Percentiles rank a stretch among this genome's conserved stretches.
Evolutionary conservation across 164 flowering plant genomes (phyloP).

Genomic region (Echeveria elegans): DNA sequence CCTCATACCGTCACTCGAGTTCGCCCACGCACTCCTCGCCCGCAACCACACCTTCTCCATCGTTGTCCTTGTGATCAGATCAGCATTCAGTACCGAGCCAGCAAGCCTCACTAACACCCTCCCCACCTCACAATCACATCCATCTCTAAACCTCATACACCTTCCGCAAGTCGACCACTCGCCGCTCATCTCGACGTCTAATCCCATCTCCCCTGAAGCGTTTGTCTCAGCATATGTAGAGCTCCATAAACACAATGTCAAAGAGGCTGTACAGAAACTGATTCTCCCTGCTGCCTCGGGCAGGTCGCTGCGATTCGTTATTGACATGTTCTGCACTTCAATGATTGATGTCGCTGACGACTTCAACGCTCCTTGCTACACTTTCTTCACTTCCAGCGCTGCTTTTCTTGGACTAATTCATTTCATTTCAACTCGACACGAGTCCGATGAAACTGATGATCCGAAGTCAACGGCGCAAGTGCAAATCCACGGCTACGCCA

Average conservation of each 20-base stretch:
- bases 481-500: slow-evolving; percentile 6
- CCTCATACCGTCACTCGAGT: slow-evolving; percentile 17
- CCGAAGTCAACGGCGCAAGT: slow-evolving; percentile 2
- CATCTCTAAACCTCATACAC: slow-evolving; percentile 16
- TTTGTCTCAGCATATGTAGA: slow-evolving; percentile 11
- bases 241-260: slow-evolving; percentile 15
- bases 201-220: background rate
- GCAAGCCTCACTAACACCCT: background rate
- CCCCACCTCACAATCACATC: slow-evolving; percentile 3
- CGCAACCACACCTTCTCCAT: slow-evolving; percentile 14
- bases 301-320: slow-evolving; percentile 13
- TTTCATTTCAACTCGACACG: background rate
- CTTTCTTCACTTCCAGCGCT: slow-evolving; percentile 2
- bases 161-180: slow-evolving; percentile 18
- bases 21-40: slow-evolving; percentile 13
- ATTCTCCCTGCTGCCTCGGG: background rate
- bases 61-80: slow-evolving; percentile 17
- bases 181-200: background rate
- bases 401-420: slow-evolving; percentile 6
- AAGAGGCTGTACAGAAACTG: slow-evolving; percentile 13
- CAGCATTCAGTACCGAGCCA: background rate
- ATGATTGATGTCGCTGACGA: slow-evolving; percentile 13
- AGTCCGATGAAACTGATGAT: background rate
- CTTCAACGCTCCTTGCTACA: slow-evolving; percentile 4
- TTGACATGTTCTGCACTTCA: slow-evolving; percentile 22